phyloP scores from a whole-genome alignment of 208 protist genomes.

The Crithidia expoeki region DNA sequence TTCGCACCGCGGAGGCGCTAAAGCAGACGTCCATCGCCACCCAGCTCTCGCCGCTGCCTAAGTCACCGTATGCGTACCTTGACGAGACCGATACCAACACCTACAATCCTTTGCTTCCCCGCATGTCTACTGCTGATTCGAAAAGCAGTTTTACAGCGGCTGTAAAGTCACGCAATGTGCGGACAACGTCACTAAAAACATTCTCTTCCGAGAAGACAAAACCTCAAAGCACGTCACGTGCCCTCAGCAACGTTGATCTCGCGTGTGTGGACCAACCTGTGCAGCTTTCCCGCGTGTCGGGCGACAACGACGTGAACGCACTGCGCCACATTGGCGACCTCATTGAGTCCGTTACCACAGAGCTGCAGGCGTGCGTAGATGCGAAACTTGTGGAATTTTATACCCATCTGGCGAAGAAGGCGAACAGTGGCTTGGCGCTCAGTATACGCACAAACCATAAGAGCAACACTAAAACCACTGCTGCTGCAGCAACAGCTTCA shows the following conservation, averaged over 20 bases:
- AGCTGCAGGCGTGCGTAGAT: constrained; percentile 48
- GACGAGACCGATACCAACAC: background rate
- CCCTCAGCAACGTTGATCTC: background rate
- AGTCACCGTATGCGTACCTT: constrained; percentile 2
- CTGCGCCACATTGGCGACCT: constrained; percentile 45
- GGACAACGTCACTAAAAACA: background rate
- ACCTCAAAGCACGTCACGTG: background rate
- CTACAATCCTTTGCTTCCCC: background rate
- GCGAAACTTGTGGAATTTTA: constrained; percentile 69
- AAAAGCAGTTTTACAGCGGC: background rate
- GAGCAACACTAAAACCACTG: too few relatives aligned
- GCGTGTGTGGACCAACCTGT: background rate
- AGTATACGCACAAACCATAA: background rate
- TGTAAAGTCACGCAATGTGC: background rate
- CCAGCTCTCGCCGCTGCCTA: background rate
- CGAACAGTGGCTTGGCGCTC: constrained; percentile 22
- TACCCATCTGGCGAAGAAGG: constrained; percentile 54
- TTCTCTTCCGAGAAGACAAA: background rate
- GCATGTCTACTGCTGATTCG: background rate
- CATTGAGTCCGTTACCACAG: constrained; percentile 25
- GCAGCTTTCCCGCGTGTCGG: constrained; percentile 19
- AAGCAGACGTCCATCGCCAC: constrained; percentile 12
- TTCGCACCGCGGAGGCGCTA: constrained; percentile 18
- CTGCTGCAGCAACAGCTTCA: constrained; percentile 4
- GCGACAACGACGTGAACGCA: constrained; percentile 19